Evolutionary conservation across 805 yeast species (phyloP), one percentile per base, ranked within the genome.

Genomic region (Grigorovia yakushimaensis): DNA sequence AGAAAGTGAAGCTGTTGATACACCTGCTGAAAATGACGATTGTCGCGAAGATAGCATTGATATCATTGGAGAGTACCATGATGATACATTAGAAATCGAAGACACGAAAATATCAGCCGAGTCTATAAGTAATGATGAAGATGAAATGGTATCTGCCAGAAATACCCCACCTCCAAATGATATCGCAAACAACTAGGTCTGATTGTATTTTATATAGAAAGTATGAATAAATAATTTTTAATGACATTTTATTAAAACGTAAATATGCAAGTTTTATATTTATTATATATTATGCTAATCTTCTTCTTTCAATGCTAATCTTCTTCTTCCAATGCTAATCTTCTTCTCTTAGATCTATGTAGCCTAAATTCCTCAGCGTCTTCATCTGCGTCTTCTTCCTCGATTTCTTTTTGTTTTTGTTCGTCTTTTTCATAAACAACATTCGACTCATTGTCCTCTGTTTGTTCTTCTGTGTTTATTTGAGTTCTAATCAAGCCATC

Each of bases 41-140:
- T 35, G 38, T 11, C 22, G 38, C 8, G 39, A 39, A 24, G 51
- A 44, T 3, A 48, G 46, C 33, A 38, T 35, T 19, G 51, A 46
- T 36, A 49, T 51, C 13, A 41, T 51, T 7, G 47, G 46, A 20
- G 49, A 46, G n/a, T 50, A 51, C 43, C 36, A 41, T 21, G 47
- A 43, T 27, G 47, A 40, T 23, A 5, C 33, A 5, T 10, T 27
- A 27, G 33, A 27, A 27, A 27, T 10, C 3, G 33, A 22, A 39
- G 6, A 13, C 9, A 39, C 17, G 18, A 33, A 15, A 15, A n/a
- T 7, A 33, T n/a, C 37, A 33, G 15, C 41, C 11, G 41, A 38
- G 15, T 38, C 41, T 33, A 7, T 15, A 13, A 33, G 17, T 33
- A 15, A 33, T 33, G 37, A 11, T 7, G 37, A 33, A 3, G 37